Evolutionary conservation across 495 filamentous ascomycete genomes (phyloP).

Genomic region (Annulohypoxylon nitens): DNA sequence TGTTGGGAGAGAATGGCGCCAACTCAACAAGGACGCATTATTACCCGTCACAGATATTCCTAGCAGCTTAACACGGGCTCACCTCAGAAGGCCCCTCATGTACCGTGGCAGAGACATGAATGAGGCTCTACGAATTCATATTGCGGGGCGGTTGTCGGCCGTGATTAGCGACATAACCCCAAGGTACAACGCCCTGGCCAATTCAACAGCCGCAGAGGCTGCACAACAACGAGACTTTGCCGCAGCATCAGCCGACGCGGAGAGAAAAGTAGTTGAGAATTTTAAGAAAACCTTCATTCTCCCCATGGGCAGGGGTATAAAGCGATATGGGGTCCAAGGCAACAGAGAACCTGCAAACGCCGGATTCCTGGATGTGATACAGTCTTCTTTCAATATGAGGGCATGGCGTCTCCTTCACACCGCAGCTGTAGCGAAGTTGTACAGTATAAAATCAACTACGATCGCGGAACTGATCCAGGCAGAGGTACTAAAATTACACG

Average conservation of each 20-base stretch:
- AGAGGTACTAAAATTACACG: neutral
- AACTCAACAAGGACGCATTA: neutral
- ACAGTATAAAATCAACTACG: neutral
- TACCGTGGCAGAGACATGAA: slow-evolving; percentile 16
- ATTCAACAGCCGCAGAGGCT: too few relatives aligned
- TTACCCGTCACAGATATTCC: neutral
- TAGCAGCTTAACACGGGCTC: neutral
- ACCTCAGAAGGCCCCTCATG: slow-evolving; percentile 21
- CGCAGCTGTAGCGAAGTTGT: neutral
- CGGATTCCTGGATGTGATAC: neutral
- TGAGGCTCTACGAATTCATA: neutral
- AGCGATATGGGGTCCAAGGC: neutral
- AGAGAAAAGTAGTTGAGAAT: too few relatives aligned
- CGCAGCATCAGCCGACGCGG: too few relatives aligned
- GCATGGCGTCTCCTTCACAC: slow-evolving; percentile 1
- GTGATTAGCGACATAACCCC: neutral
- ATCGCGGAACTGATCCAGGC: slow-evolving; percentile 11
- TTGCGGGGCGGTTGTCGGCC: neutral
- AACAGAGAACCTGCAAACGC: neutral
- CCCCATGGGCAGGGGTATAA: too few relatives aligned
- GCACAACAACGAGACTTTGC: too few relatives aligned
- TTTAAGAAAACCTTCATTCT: too few relatives aligned
- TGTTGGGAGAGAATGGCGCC: slow-evolving; percentile 9
- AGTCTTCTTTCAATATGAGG: slow-evolving; percentile 24
- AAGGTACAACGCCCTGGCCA: neutral